Evolutionary conservation across 495 filamentous ascomycete species (phyloP).

Genomic region (Lophium mytilinum): DNA sequence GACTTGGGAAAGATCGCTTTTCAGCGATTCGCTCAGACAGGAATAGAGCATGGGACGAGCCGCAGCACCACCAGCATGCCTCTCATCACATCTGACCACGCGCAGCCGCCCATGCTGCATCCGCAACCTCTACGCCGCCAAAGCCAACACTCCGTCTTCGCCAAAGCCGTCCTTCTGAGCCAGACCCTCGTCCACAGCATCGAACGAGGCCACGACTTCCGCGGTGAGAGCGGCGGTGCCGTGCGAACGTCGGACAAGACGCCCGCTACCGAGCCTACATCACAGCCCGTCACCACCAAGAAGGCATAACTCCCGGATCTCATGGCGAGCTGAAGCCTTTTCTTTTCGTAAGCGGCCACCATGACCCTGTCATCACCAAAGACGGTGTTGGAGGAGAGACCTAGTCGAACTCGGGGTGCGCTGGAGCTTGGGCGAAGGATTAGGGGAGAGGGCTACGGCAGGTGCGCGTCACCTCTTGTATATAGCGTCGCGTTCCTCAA

Average conservation of each 20-base stretch:
- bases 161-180: conserved; percentile 55
- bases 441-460: too few species aligned
- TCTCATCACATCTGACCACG: neutral
- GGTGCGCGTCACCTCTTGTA: too few species aligned
- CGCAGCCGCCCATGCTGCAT: conserved; percentile 1
- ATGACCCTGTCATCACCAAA: conserved; percentile 23
- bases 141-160: conserved; percentile 36
- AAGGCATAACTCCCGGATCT: neutral
- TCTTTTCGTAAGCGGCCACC: conserved; percentile 5
- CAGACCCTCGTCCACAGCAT: conserved; percentile 24
- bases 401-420: too few species aligned
- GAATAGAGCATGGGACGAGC: too few species aligned
- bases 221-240: neutral
- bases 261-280: neutral
- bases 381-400: conserved; percentile 49
- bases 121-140: conserved; percentile 7
- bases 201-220: conserved; percentile 4
- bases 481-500: too few species aligned
- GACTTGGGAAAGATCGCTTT: too few species aligned
- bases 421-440: too few species aligned
- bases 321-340: conserved; percentile 16
- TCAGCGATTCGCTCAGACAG: too few species aligned
- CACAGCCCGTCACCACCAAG: neutral
- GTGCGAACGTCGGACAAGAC: neutral
- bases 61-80: neutral